Percentiles rank a stretch among this genome's conserved stretches.
Evolutionary conservation across 192 early-diverging fungal species (phyloP).

Genomic region (Podila horticola): DNA sequence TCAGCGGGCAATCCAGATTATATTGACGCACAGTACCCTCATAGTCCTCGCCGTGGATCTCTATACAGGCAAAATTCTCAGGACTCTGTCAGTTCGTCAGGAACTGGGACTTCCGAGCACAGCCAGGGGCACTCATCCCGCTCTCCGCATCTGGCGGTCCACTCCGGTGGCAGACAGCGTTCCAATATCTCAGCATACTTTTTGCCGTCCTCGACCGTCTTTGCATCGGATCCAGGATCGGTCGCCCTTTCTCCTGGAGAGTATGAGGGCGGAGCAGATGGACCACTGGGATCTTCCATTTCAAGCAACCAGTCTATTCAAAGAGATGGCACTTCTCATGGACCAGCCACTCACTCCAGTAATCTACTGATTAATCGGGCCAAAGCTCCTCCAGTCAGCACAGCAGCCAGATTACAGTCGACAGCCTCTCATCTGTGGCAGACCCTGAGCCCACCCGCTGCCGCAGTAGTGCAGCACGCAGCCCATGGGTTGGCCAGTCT

Average conservation of each 20-base stretch:
- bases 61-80: constrained; percentile 30
- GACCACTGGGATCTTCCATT: constrained; percentile 1
- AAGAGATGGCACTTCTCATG: constrained; percentile 6
- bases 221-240: constrained; percentile 34
- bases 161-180: constrained; percentile 22
- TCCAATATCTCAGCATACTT: constrained; percentile 43
- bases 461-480: constrained; percentile 45
- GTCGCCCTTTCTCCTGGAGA: constrained; percentile 24
- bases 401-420: constrained; percentile 38
- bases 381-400: constrained; percentile 45
- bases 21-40: not conserved
- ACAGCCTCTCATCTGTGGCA: constrained; percentile 43
- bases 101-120: constrained; percentile 31
- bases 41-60: constrained; percentile 18
- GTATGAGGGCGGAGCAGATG: constrained; percentile 21
- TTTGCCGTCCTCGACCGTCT: constrained; percentile 39
- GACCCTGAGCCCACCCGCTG: constrained; percentile 43
- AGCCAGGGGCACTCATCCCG: constrained; percentile 25
- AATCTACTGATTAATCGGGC: constrained; percentile 40
- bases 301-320: not conserved
- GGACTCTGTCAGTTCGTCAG: constrained; percentile 34
- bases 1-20: constrained; percentile 13
- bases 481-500: constrained; percentile 45
- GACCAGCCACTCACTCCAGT: constrained; percentile 25
- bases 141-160: constrained; percentile 7